A percentile compares a stretch with the other conserved stretches of the same genome.
Conservation (phyloP, 441 rosid species). For the Isatis lusitanica region DNA sequence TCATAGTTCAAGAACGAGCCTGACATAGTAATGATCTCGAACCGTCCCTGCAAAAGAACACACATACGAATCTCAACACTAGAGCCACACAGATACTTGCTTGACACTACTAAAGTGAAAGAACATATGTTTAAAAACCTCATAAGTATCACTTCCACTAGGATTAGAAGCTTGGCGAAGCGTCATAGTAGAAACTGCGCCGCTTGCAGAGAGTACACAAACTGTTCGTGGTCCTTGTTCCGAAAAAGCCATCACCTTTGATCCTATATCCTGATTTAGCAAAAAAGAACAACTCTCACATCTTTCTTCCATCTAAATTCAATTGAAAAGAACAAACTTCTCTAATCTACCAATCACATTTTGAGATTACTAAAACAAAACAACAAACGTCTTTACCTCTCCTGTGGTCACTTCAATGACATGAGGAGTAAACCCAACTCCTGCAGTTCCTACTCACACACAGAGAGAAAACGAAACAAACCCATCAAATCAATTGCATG, state of each 20-base stretch:
- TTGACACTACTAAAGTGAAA: background rate
- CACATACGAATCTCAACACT: conserved; percentile 14
- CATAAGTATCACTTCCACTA: conserved; percentile 62
- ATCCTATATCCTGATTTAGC: conserved; percentile 63
- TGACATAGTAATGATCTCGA: conserved; percentile 74
- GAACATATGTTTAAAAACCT: conserved; percentile 48
- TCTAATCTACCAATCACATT: conserved; percentile 4
- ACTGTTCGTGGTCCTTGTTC: conserved; percentile 84
- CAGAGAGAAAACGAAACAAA: conserved; percentile 3
- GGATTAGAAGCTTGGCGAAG: conserved; percentile 65
- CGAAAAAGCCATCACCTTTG: conserved; percentile 71
- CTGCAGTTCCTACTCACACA: conserved; percentile 56
- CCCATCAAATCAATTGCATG: conserved; percentile 16
- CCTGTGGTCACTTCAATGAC: conserved; percentile 75
- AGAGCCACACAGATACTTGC: background rate
- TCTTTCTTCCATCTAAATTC: background rate
- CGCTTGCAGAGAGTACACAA: conserved; percentile 87
- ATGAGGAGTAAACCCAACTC: conserved; percentile 88
- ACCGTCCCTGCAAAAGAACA: conserved; percentile 60
- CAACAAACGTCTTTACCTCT: conserved; percentile 57
- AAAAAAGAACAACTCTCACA: background rate
- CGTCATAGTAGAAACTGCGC: conserved; percentile 72
- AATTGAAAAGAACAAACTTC: background rate
- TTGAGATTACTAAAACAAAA: background rate
- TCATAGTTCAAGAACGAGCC: conserved; percentile 66